Evolutionary conservation across 441 rosid genomes (phyloP).

Genomic region (Populus hybrid): DNA sequence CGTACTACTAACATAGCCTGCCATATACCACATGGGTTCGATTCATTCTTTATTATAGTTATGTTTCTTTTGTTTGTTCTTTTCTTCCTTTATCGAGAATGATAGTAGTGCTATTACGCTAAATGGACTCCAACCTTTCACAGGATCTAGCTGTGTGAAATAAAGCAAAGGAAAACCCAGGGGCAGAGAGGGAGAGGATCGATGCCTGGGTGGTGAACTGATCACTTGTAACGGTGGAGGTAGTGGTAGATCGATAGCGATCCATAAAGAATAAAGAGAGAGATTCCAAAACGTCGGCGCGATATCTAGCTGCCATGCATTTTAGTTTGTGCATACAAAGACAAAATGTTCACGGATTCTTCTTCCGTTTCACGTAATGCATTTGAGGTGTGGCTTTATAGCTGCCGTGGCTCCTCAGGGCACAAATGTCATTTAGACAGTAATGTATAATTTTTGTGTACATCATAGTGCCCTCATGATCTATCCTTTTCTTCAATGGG

Average conservation of each 20-base stretch:
- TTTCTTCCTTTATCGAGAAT: neutral
- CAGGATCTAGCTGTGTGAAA: slow-evolving; percentile 10
- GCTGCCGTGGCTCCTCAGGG: neutral
- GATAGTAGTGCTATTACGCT: neutral
- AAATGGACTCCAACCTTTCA: slow-evolving; percentile 27
- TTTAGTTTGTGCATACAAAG: slow-evolving; percentile 19
- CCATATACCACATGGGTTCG: neutral
- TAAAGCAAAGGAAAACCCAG: slow-evolving; percentile 3
- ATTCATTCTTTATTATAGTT: neutral
- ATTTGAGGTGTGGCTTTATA: neutral
- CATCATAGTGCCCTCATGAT: neutral
- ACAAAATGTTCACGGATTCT: slow-evolving; percentile 22
- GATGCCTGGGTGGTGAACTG: neutral
- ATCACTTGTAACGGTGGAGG: neutral
- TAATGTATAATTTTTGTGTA: neutral
- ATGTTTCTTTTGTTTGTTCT: too few relatives aligned
- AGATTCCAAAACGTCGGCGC: slow-evolving; percentile 25
- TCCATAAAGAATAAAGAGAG: neutral
- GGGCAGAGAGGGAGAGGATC: neutral
- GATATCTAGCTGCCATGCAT: neutral
- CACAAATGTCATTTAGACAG: neutral
- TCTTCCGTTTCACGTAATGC: neutral
- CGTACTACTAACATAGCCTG: neutral
- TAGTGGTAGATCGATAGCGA: neutral
- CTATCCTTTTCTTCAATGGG: neutral